Base-by-base conservation (phyloP, 495 filamentous ascomycete genomes). In the Aspergillus heteromorphus region DNA sequence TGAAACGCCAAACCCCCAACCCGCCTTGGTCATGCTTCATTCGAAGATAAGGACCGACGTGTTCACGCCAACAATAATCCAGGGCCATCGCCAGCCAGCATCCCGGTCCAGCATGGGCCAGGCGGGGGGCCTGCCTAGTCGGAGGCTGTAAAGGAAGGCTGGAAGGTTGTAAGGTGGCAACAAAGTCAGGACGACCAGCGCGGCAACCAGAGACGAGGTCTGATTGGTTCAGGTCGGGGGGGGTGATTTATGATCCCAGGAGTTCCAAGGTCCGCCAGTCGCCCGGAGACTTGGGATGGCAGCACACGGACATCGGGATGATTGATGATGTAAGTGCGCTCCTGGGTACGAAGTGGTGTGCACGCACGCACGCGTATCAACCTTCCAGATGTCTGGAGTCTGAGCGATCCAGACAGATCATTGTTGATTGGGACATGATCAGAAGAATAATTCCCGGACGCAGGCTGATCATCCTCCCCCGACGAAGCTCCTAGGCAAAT, bases 121-220 rank as follows among this genome's bases (percentile, higher is more conserved):
- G 23, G 23, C 23, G 41, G 42, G 19, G 55, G 31, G 55, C 42
- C 43, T 42, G 49, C 25, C 42, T 53, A 48, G 43, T 42, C 49
- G 36, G 30, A 36, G 50, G 48, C 49, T 56, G 53, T 53, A n/a
- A n/a, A n/a, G n/a, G n/a, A n/a, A n/a, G n/a, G n/a, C n/a, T n/a
- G n/a, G 36, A 20, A 36, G 50, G 48, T 45, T 56, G 53, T 53
- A 49, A 56, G 53, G 57, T 60, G 57, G 58, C 58, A 60, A 60
- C 50, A 50, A 53, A 56, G 53, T 51, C 25, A 52, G 48, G 38
- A 48, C 52, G 38, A 57, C 31, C 23, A 48, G 13, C 51, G 45
- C 27, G 42, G 51, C 51, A 54, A 42, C 58, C 57, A 57, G 57
- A n/a, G 57, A 54, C 54, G 36, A n/a, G 21, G 27, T 23, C 19